Percentiles rank a stretch among this genome's conserved stretches.
Evolutionary conservation across 2,329 filamentous ascomycete genomes (phyloP).

Genomic region (Scytalidium sp.): DNA sequence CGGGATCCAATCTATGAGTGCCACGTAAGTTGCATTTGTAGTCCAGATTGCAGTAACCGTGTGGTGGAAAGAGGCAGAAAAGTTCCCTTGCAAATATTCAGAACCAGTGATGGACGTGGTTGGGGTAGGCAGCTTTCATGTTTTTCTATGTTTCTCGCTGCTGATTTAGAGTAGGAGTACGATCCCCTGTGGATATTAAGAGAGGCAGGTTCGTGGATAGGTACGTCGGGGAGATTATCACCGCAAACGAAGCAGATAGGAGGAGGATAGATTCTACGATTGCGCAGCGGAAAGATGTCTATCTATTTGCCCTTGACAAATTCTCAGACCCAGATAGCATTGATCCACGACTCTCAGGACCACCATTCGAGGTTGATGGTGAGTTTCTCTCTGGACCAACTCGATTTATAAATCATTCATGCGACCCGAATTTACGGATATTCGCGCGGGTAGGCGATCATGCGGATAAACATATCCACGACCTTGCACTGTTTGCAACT

Average conservation of each 20-base stretch:
- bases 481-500: constrained; percentile 73
- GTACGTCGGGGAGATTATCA: constrained; percentile 73
- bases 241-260: constrained; percentile 58
- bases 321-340: constrained; percentile 59
- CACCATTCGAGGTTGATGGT: constrained; percentile 63
- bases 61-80: constrained; percentile 73
- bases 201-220: constrained; percentile 77
- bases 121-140: constrained; percentile 56
- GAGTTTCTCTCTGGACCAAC: constrained; percentile 77
- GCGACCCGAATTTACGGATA: constrained; percentile 74
- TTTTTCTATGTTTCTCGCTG: not conserved
- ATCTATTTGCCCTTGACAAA: constrained; percentile 80
- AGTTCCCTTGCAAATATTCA: constrained; percentile 73
- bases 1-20: constrained; percentile 75
- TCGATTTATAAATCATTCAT: constrained; percentile 81
- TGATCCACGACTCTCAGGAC: constrained; percentile 52
- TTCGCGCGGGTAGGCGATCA: constrained; percentile 78
- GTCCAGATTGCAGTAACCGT: constrained; percentile 64
- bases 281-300: constrained; percentile 67
- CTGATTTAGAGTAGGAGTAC: constrained; percentile 48
- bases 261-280: constrained; percentile 56
- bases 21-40: constrained; percentile 68
- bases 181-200: constrained; percentile 60
- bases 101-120: constrained; percentile 63
- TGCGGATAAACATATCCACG: constrained; percentile 70